Conservation (phyloP, 208 protist species). For the Trichomonas vaginalis region DNA sequence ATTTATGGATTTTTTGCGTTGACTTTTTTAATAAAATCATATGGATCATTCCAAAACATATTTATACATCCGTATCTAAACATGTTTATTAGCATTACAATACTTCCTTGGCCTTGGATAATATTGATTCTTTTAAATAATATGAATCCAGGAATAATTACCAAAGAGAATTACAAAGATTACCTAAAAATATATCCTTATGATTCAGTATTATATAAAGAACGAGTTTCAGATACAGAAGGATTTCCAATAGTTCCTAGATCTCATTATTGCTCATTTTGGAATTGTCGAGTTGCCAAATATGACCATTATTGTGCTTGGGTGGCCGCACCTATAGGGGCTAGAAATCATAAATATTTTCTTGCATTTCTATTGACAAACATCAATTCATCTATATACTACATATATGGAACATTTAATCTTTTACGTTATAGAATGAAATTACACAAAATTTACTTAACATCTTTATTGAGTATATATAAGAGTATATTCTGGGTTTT, state of each 20-base stretch:
- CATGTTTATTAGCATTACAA: background rate
- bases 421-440: background rate
- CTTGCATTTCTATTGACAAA: background rate
- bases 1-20: background rate
- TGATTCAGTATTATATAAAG: background rate
- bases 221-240: background rate
- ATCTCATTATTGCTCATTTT: background rate
- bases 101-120: background rate
- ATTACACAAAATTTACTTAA: background rate
- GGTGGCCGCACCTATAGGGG: background rate
- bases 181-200: background rate
- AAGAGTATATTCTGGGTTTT: background rate
- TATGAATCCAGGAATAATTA: background rate
- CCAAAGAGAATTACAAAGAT: background rate
- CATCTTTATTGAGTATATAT: background rate
- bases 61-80: background rate
- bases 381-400: background rate
- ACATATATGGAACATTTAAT: background rate
- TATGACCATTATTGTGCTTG: background rate
- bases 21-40: background rate
- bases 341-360: background rate
- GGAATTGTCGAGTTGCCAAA: background rate
- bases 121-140: background rate
- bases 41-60: background rate
- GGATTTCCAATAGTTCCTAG: background rate